Conservation (phyloP, 768 basidiomycete genomes). For the Leucocoprinus sp. region DNA sequence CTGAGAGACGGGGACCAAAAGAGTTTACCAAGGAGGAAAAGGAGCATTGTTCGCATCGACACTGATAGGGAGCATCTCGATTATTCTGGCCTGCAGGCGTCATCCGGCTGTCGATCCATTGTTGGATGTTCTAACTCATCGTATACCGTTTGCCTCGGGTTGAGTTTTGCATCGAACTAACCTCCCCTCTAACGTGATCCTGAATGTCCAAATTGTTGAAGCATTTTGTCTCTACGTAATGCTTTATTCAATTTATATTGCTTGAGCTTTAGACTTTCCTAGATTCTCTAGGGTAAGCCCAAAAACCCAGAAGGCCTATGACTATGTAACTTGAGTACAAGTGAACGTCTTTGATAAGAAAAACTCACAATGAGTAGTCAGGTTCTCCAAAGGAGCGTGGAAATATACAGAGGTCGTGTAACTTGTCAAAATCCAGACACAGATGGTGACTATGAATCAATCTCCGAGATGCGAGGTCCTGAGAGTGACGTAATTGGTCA, state of each 20-base stretch:
- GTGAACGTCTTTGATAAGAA: not conserved
- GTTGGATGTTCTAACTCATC: slow-evolving; percentile 3
- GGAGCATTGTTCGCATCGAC: slow-evolving; percentile 27
- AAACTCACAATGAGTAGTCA: slow-evolving; percentile 72
- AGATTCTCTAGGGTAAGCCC: not conserved
- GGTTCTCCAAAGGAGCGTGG: slow-evolving; percentile 82
- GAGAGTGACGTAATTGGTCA: slow-evolving; percentile 59
- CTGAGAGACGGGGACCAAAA: slow-evolving; percentile 13
- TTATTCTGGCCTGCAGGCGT: slow-evolving; percentile 13
- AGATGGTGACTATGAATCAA: slow-evolving; percentile 41
- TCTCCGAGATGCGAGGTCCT: slow-evolving; percentile 31
- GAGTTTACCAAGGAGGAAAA: slow-evolving; percentile 16
- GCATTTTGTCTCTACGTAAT: too few species aligned
- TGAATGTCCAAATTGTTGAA: too few species aligned
- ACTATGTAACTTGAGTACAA: not conserved
- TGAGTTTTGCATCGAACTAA: not conserved
- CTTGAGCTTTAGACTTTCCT: not conserved
- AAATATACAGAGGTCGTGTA: slow-evolving; percentile 86
- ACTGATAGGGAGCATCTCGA: slow-evolving; percentile 9
- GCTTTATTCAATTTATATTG: not conserved
- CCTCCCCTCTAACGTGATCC: too few species aligned
- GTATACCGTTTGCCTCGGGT: not conserved
- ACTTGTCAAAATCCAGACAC: slow-evolving; percentile 64
- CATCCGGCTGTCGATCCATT: slow-evolving; percentile 11
- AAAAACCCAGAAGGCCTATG: slow-evolving; percentile 3